Base-by-base conservation (phyloP, 2,329 filamentous ascomycete species). In the Cercospora sp. region DNA sequence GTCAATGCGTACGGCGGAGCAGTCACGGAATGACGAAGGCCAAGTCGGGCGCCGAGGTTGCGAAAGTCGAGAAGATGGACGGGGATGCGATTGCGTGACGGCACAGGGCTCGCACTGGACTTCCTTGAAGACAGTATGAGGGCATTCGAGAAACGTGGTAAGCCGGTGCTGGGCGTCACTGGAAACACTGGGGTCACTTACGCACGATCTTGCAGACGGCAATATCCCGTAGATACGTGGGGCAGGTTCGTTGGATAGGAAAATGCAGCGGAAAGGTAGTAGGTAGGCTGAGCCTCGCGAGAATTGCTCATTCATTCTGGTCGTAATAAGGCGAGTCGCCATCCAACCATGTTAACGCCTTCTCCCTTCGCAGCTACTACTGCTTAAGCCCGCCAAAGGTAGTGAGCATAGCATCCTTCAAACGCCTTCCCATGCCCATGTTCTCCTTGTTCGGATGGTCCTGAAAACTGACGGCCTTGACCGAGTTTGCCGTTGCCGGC, bases 381-480 rank as follows among this genome's bases (percentile, higher is more conserved):
- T 62, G 55, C 65, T 62, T 69, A 8, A 40, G 21, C 34, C 64
- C 64, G 30, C 66, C 58, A 37, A 68, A 60, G 5, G 53, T 65
- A 53, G 63, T 68, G 37, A 61, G 64, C 18, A 68, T 37, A 37
- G 70, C 70, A 65, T 65, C 67, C 67, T 66, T 72, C 45, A 74
- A 66, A 66, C 72, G 71, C 69, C 70, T 65, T 68, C 70, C 72
- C 49, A 70, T 69, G 61, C 68, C 68, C 66, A 67, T 66, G 37
- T 68, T 68, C 65, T 72, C 71, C 64, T 73, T 72, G 51, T 66
- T 71, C 40, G 72, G 55, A 34, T 71, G 66, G 6, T 55, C 53
- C 49, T 64, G 66, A 61, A 66, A 62, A 55, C 61, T 65, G 24
- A 55, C 65, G 32, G 67, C 66, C 57, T 61, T 61, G 57, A 40